Conservation (phyloP, 345 rosid genomes). For the Hevea brasiliensis region DNA sequence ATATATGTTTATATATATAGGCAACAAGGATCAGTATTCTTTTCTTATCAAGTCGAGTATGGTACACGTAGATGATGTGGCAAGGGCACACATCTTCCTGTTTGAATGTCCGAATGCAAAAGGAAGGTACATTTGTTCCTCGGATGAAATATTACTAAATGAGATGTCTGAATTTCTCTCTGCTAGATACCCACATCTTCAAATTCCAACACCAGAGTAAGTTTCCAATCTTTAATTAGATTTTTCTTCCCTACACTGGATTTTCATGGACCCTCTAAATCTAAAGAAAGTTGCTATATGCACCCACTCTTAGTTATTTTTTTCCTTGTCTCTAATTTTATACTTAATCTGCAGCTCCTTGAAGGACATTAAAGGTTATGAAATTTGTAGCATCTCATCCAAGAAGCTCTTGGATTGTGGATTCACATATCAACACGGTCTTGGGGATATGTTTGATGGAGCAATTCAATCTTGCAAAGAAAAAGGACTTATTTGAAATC, state of each 20-base stretch:
- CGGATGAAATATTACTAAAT: neutral
- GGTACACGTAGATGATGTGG: conserved; percentile 52
- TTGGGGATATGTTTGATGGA: conserved; percentile 13
- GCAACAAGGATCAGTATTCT: conserved; percentile 24
- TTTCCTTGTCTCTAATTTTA: too few relatives aligned
- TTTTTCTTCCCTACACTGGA: too few relatives aligned
- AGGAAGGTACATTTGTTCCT: conserved; percentile 48
- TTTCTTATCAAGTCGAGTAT: conserved; percentile 28
- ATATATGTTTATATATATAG: neutral
- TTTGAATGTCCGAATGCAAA: conserved; percentile 33
- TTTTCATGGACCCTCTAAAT: too few relatives aligned
- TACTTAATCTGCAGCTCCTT: neutral
- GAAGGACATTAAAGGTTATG: neutral
- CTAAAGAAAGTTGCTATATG: too few relatives aligned
- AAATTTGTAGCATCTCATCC: conserved; percentile 2
- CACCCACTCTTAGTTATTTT: too few relatives aligned
- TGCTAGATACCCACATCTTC: conserved; percentile 31
- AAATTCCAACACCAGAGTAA: conserved; percentile 28
- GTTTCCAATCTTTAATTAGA: neutral
- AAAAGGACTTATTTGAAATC: neutral
- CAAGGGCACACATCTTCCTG: conserved; percentile 43
- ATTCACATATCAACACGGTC: conserved; percentile 32
- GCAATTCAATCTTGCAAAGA: neutral
- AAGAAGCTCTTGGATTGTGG: conserved; percentile 40
- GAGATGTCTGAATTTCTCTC: conserved; percentile 32